Conservation (phyloP, 306 rosid genomes). For the Benincasa hispida region DNA sequence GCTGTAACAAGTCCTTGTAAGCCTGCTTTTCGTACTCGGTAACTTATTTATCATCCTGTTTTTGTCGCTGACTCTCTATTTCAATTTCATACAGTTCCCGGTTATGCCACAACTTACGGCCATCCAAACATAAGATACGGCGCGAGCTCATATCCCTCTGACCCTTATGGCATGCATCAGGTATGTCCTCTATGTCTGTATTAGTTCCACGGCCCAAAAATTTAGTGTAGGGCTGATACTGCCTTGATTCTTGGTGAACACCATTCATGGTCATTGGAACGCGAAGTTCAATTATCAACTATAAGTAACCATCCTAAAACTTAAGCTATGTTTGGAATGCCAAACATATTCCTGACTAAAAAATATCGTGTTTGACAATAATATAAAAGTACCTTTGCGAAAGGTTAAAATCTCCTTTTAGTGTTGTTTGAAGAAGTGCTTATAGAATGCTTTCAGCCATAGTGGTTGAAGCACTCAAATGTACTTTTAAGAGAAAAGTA, state of each 20-base stretch:
- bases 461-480: no score
- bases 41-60: neutral
- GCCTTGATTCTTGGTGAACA: neutral
- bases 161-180: constrained; percentile 45
- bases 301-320: neutral
- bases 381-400: neutral
- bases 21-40: neutral
- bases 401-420: neutral
- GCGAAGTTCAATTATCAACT: neutral
- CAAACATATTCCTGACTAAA: neutral
- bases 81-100: constrained; percentile 31
- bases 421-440: neutral
- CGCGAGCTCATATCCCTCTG: constrained; percentile 35
- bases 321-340: neutral
- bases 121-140: constrained; percentile 40
- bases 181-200: constrained; percentile 15
- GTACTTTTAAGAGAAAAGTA: no score
- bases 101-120: constrained; percentile 32
- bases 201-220: neutral
- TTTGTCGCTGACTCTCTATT: neutral
- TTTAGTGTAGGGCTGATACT: neutral
- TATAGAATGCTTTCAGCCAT: neutral
- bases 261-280: neutral
- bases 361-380: neutral
- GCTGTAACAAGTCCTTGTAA: constrained; percentile 54